These are phyloP conservation scores for Mortierella sp. DNA, from an alignment of 371 early-diverging fungal genomes.

Conservation along the genomic window DNA sequence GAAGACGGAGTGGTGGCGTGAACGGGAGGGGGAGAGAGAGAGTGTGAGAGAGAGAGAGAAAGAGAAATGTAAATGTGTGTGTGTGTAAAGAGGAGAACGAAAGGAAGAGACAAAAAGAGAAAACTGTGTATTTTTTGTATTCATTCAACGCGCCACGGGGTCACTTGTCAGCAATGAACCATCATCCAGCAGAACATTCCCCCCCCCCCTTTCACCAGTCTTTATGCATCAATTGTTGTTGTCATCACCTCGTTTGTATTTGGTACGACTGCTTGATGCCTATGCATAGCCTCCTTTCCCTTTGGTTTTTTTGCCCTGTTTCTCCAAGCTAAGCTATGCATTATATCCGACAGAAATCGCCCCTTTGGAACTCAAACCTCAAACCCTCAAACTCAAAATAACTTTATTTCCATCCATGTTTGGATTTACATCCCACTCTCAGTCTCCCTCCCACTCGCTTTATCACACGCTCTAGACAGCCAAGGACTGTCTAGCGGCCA, in stretches of 20 bases:
- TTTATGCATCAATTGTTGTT: no score
- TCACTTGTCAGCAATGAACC: no score
- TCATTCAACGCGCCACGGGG: no score
- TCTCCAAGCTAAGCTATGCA: not conserved
- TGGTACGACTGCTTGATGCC: not conserved
- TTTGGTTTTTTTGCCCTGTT: not conserved
- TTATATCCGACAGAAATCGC: not conserved
- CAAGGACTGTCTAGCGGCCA: constrained; percentile 38
- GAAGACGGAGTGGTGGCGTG: not conserved
- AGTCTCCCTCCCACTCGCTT: not conserved
- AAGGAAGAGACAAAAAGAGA: not conserved
- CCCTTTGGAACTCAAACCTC: not conserved
- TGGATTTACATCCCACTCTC: not conserved
- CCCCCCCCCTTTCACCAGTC: no score
- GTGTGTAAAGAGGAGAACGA: not conserved
- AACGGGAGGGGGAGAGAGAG: not conserved
- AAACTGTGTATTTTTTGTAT: not conserved
- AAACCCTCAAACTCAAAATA: constrained; percentile 2
- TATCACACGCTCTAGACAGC: no score
- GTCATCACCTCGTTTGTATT: no score
- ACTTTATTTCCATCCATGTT: not conserved
- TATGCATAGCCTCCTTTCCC: not conserved
- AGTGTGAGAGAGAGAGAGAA: not conserved
- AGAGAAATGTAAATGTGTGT: not conserved
- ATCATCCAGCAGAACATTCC: no score